Percentiles rank a stretch among this genome's conserved stretches.
Conservation (phyloP, 164 flowering plant species). For the Warburgia ugandensis region DNA sequence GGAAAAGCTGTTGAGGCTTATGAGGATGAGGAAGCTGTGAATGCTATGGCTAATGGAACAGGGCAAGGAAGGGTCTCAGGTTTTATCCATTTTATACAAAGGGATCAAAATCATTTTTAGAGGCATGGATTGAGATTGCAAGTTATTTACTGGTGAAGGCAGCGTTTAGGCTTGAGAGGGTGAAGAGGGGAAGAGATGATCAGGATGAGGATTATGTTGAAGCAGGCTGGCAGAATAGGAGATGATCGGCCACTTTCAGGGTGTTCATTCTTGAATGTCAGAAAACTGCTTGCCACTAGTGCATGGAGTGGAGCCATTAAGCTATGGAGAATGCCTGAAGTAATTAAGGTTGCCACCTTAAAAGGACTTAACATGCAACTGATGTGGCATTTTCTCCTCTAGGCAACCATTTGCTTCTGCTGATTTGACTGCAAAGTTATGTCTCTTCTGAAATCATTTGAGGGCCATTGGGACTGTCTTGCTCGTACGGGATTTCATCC, state of each 20-base stretch:
- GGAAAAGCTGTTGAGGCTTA: slow-evolving; percentile 85
- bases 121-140: slow-evolving; percentile 68
- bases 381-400: slow-evolving; percentile 91
- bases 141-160: slow-evolving; percentile 63
- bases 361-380: slow-evolving; percentile 90
- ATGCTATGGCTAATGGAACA: slow-evolving; percentile 33
- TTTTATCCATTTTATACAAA: slow-evolving; percentile 94
- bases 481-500: slow-evolving; percentile 94
- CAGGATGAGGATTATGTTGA: slow-evolving; percentile 84
- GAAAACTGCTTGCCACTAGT: slow-evolving; percentile 82
- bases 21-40: slow-evolving; percentile 83
- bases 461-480: slow-evolving; percentile 90
- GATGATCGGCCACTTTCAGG: slow-evolving; percentile 94
- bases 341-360: slow-evolving; percentile 43
- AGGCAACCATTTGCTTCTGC: slow-evolving; percentile 66
- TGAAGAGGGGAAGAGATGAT: slow-evolving; percentile 71
- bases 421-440: slow-evolving; percentile 84
- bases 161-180: slow-evolving; percentile 60
- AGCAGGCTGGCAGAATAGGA: slow-evolving; percentile 57
- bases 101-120: slow-evolving; percentile 55
- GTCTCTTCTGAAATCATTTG: slow-evolving; percentile 58
- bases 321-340: slow-evolving; percentile 89
- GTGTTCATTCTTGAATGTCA: slow-evolving; percentile 75
- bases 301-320: slow-evolving; percentile 70
- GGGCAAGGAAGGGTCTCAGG: slow-evolving; percentile 52